Conservation (phyloP, 83 land plant genomes). For the Thuja plicata region DNA sequence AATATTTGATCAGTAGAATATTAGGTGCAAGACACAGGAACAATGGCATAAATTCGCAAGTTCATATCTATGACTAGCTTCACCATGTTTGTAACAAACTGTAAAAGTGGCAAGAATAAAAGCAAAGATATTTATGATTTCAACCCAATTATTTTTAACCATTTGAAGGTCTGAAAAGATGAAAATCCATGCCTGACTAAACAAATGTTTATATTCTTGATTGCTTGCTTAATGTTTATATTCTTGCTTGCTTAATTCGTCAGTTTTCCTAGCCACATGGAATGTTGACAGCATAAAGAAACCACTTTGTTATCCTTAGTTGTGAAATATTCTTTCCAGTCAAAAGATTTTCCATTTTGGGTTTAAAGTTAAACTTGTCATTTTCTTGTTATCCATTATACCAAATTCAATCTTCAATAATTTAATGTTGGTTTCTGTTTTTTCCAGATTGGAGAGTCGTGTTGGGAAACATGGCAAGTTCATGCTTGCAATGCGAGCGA, state of each 20-base stretch:
- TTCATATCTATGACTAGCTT: too few species aligned
- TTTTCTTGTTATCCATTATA: neutral
- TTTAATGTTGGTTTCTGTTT: neutral
- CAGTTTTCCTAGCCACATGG: neutral
- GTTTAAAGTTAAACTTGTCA: neutral
- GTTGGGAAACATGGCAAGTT: slow-evolving; percentile 72
- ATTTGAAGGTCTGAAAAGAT: too few species aligned
- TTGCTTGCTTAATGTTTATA: neutral
- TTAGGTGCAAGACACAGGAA: too few species aligned
- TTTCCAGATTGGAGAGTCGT: slow-evolving; percentile 49
- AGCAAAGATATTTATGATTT: too few species aligned
- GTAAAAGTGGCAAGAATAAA: too few species aligned
- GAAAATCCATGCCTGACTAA: too few species aligned
- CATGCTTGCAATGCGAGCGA: slow-evolving; percentile 46
- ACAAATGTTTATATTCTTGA: too few species aligned
- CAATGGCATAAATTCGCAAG: too few species aligned
- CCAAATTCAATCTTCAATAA: neutral
- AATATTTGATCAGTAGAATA: too few species aligned
- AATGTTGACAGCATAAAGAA: neutral
- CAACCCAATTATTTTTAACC: too few species aligned
- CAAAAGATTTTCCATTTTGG: neutral
- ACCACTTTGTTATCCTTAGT: neutral
- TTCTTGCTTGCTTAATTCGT: neutral
- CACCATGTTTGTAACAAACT: too few species aligned
- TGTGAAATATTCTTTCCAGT: neutral